Evolutionary conservation across 495 filamentous ascomycete genomes (phyloP).

Genomic region (Lichenothelia convexa): DNA sequence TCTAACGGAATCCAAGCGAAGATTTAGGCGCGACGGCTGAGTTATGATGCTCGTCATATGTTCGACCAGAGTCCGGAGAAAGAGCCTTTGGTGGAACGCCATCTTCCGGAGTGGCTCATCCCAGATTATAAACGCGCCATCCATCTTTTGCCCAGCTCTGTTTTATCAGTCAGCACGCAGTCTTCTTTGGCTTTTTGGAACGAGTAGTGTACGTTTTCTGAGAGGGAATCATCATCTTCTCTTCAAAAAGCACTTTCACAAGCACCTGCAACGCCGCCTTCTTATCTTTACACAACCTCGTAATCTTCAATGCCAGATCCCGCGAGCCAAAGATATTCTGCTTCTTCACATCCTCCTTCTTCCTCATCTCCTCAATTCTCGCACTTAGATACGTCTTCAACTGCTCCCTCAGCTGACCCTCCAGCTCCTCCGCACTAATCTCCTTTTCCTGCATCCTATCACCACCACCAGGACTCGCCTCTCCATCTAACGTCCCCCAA

Average conservation of each 20-base stretch:
- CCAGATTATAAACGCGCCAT: conserved; percentile 20
- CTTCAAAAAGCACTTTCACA: conserved; percentile 8
- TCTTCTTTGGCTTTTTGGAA: background rate
- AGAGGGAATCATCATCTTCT: conserved; percentile 11
- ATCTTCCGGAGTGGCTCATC: conserved; percentile 11
- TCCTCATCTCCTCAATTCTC: conserved; percentile 12
- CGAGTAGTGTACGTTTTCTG: conserved; percentile 8
- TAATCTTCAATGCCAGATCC: background rate
- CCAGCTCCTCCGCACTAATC: conserved; percentile 1
- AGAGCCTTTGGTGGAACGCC: background rate
- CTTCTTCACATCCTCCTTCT: conserved; percentile 1
- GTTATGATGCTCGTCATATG: conserved; percentile 5
- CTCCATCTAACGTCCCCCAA: conserved; percentile 38
- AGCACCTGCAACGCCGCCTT: conserved; percentile 2
- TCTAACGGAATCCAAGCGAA: conserved; percentile 2
- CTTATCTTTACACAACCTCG: conserved; percentile 1
- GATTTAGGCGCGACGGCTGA: background rate
- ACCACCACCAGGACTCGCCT: background rate
- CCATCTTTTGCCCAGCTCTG: conserved; percentile 10
- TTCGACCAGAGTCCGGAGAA: conserved; percentile 3
- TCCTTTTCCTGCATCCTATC: background rate
- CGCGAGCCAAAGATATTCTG: background rate
- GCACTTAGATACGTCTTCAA: conserved; percentile 12
- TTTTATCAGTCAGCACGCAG: no score
- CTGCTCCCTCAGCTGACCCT: conserved; percentile 4